phyloP scores from a whole-genome alignment of 139 green algal species.

The Chlamydomonas schloesseri region DNA sequence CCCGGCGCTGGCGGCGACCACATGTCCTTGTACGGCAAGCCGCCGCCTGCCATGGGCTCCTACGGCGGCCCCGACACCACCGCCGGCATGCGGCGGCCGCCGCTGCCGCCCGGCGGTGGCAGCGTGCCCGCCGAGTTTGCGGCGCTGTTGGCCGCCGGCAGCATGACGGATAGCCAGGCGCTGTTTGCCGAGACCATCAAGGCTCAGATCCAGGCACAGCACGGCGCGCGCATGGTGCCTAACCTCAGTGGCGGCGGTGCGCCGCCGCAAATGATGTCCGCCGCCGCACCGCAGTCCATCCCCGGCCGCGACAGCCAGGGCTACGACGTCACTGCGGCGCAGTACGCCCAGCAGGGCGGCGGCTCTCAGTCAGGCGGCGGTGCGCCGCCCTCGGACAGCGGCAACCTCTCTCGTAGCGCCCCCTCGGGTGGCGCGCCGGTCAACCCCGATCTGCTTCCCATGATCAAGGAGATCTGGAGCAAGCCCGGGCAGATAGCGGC shows the following conservation, averaged over 20 bases:
- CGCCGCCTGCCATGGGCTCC: not conserved
- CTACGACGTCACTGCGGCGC: not conserved
- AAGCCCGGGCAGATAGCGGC: constrained; percentile 8
- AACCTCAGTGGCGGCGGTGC: constrained; percentile 2
- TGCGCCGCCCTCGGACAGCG: not conserved
- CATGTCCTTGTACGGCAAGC: constrained; percentile 2
- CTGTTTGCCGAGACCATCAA: constrained; percentile 41
- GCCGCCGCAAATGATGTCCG: not conserved
- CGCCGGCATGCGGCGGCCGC: constrained; percentile 15
- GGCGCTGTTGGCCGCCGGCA: constrained; percentile 4
- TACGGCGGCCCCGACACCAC: not conserved
- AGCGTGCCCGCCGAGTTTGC: constrained; percentile 27
- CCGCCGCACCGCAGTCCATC: constrained; percentile 21
- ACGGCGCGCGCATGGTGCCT: constrained; percentile 4
- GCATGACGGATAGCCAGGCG: constrained; percentile 10
- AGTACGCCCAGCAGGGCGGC: not conserved
- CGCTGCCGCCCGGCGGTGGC: not conserved
- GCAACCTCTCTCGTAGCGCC: not conserved
- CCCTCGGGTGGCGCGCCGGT: not conserved
- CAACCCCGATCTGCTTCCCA: constrained; percentile 47
- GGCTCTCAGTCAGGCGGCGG: constrained; percentile 3
- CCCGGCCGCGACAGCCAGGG: constrained; percentile 13
- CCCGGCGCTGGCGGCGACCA: not conserved
- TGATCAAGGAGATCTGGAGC: constrained; percentile 68
- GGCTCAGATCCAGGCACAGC: not conserved